Evolutionary conservation across 2,329 filamentous ascomycete genomes (phyloP), one percentile per base, ranked within the genome.

Genomic region (Beauveria sp.): DNA sequence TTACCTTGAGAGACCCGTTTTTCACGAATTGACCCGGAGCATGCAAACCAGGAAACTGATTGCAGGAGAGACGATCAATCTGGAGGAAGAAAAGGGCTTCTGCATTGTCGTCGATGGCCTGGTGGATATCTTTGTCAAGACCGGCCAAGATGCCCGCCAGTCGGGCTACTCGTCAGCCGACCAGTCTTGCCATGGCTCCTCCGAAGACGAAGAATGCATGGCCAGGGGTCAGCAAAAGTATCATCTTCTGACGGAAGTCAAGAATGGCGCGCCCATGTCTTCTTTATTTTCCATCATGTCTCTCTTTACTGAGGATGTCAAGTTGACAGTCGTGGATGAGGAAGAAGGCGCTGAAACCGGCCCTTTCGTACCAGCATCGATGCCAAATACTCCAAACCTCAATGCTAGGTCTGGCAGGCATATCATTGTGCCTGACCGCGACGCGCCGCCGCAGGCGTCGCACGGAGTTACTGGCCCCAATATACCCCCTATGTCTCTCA

Each of bases 1-100:
- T 9, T 99, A 97, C 70, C 79, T 99, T 48, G 94, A 99, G 72
- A 86, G 94, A 28, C 92, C 94, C 0, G 94, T 99, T 47, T 99
- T 99, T 70, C 96, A 99, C 70, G 94, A 99, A 75, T 83, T 99
- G 67, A 99, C 94, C 0, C 83, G 94, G 63, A 97, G 92, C 62
- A 99, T 99, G 94, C 94, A 99, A 77, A 99, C 96, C 22, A 83
- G 91, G 67, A 97, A 97, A 75, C 81, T 99, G 55, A 96, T 97
- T 69, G 93, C 94, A 5, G 94, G 94, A 34, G 94, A 99, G 75
- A 99, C 94, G 0, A 80, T 99, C 67, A 86, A 97, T 66, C 79
- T 99, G 37, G 94, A 99, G 74, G 94, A 99, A 71, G 94, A 99
- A 70, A 96, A 99, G 69, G 94, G 94, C 0, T 99, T 99, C 69